phyloP scores from a whole-genome alignment of 192 early-diverging fungal genomes.

The Mortierella antarctica region DNA sequence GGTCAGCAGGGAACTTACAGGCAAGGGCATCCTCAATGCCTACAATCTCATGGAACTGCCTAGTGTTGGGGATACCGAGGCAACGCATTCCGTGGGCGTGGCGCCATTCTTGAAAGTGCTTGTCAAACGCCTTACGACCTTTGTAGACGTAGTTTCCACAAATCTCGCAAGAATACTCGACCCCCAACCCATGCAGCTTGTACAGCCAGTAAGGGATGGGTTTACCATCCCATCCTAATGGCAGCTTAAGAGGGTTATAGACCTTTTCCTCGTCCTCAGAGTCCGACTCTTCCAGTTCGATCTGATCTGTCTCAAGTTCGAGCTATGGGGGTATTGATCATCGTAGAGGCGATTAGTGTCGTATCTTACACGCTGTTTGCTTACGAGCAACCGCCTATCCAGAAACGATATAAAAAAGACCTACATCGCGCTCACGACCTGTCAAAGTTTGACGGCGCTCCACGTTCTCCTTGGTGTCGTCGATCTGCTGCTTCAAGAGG shows the following conservation, averaged over 20 bases:
- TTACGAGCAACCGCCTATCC: no score
- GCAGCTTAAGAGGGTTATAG: slow-evolving; percentile 97
- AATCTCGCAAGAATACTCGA: slow-evolving; percentile 96
- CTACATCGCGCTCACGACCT: slow-evolving; percentile 80
- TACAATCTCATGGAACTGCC: slow-evolving; percentile 93
- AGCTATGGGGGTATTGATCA: slow-evolving; percentile 39
- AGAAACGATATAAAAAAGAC: slow-evolving; percentile 11
- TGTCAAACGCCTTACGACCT: slow-evolving; percentile 96
- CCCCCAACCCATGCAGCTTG: slow-evolving; percentile 95
- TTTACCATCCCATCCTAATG: slow-evolving; percentile 98
- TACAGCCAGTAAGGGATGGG: slow-evolving; percentile 99
- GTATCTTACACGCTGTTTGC: no score
- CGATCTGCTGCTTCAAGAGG: slow-evolving; percentile 63
- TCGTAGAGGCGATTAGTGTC: not conserved
- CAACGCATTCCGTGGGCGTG: slow-evolving; percentile 95
- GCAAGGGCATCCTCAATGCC: slow-evolving; percentile 90
- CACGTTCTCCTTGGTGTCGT: slow-evolving; percentile 88
- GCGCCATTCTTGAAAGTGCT: slow-evolving; percentile 95
- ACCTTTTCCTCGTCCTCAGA: slow-evolving; percentile 89
- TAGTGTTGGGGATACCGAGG: slow-evolving; percentile 91
- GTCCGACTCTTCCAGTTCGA: slow-evolving; percentile 70
- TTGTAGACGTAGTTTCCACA: slow-evolving; percentile 96
- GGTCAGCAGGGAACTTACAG: slow-evolving; percentile 61
- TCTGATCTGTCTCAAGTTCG: slow-evolving; percentile 78
- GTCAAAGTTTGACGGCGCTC: slow-evolving; percentile 94